Conservation (phyloP, 768 basidiomycete genomes). For the Lactarius deliciosus region DNA sequence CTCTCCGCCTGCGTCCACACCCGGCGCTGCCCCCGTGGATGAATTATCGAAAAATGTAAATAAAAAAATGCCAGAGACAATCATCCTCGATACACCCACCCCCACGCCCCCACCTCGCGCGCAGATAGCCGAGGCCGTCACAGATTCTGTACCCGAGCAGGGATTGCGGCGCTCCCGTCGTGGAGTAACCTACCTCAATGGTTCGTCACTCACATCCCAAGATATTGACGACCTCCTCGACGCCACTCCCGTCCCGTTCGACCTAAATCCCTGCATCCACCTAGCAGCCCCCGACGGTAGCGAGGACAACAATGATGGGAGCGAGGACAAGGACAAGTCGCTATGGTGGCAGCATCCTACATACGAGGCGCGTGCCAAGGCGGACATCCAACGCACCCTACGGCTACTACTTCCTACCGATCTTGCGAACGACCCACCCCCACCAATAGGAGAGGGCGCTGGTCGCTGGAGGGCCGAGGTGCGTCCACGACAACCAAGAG, state of each 20-base stretch:
- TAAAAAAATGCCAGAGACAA: no score
- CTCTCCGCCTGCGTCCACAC: no score
- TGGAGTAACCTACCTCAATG: neutral
- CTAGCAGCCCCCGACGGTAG: neutral
- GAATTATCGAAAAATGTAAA: no score
- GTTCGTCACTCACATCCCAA: neutral
- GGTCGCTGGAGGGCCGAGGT: constrained; percentile 14
- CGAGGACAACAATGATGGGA: neutral
- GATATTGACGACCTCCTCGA: constrained; percentile 18
- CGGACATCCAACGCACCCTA: constrained; percentile 21
- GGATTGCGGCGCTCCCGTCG: constrained; percentile 14
- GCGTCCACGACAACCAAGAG: constrained; percentile 16
- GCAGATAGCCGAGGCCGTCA: neutral
- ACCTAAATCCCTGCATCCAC: constrained; percentile 7
- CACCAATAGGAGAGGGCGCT: neutral
- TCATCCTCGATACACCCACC: neutral
- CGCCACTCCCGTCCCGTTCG: constrained; percentile 10
- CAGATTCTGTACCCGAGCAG: neutral
- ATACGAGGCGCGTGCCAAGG: constrained; percentile 24
- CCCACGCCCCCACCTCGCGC: neutral
- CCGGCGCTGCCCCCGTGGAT: no score
- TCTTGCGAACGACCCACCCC: constrained; percentile 7
- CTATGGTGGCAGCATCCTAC: constrained; percentile 22
- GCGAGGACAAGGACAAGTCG: neutral
- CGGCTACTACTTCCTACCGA: constrained; percentile 17